Base-by-base conservation (phyloP, 2,329 filamentous ascomycete genomes). In the Aureobasidium mangrovei region DNA sequence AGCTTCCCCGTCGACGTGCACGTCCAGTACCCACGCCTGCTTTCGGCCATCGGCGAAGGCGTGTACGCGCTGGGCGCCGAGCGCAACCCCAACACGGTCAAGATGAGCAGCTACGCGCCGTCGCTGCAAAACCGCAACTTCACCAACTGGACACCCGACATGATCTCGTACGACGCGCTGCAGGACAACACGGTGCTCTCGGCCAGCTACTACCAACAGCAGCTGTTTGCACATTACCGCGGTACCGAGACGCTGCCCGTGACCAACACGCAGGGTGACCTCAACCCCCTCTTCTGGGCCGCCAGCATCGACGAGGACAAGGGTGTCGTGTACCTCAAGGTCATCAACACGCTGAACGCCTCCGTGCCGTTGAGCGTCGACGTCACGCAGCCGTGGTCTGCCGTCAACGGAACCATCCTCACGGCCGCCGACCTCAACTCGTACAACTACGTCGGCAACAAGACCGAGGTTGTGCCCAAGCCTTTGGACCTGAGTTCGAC, bases 81-180 rank as follows among this genome's bases (percentile, higher is more conserved):
- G 47, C 60, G 63, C 12, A 66, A 65, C 41, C 64, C 65, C 1
- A 54, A 62, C 38, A 62, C 61, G 10, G 63, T 66, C 27, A 62
- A 59, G 39, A 58, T 66, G 54, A 58, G 55, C 38, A 58, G 49
- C 5, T 67, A 66, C 52, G 65, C 64, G 6, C 64, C 65, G 3
- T 60, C 63, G 43, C 47, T 65, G 31, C 60, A 65, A 54, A 69
- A 69, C 53, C 59, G 64, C 40, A 68, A 68, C 47, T 58, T 60
- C 9, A 66, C 58, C 45, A 65, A 68, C 32, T 69, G 67, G 66
- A 64, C 61, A 12, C 62, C 63, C 4, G 58, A 66, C 42, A 62
- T 68, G 59, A 66, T 69, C 28, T 58, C 59, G 12, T 69, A 64
- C 56, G 60, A 63, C 18, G 64, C 65, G 3, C 60, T 67, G 40